Conservation (phyloP, 371 early-diverging fungal species). For the Saksenaea vasiformis region DNA sequence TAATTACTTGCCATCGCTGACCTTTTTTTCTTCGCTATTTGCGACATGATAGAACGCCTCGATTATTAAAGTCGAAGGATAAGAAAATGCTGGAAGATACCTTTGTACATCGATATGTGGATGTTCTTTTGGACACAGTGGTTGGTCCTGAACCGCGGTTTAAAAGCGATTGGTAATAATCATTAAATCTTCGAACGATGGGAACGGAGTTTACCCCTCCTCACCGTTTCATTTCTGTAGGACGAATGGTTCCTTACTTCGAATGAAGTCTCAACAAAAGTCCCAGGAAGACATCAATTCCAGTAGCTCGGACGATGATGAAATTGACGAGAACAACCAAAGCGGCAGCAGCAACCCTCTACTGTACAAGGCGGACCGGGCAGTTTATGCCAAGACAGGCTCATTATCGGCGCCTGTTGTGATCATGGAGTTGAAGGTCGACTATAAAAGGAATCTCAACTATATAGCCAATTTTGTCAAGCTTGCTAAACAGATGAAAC, state of each 20-base stretch:
- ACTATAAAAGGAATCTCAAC: conserved; percentile 5
- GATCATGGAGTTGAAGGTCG: conserved; percentile 4
- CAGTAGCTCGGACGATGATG: background rate
- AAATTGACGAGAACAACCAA: background rate
- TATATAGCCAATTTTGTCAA: conserved; percentile 12
- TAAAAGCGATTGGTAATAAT: background rate
- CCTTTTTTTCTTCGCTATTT: background rate
- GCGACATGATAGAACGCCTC: background rate
- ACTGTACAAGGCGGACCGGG: conserved; percentile 11
- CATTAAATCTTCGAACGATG: background rate
- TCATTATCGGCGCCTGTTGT: conserved; percentile 1
- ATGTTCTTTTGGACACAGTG: background rate
- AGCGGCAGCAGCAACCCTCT: background rate
- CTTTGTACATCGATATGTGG: conserved; percentile 2
- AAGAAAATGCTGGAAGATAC: conserved; percentile 5
- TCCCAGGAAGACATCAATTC: background rate
- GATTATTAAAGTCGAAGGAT: background rate
- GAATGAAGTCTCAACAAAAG: background rate
- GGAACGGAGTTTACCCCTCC: background rate
- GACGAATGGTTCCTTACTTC: background rate
- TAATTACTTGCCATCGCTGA: background rate
- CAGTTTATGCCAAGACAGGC: conserved; percentile 6
- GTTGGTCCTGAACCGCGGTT: background rate
- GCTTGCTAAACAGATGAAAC: conserved; percentile 9
- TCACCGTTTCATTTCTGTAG: background rate